Evolutionary conservation across 2,329 filamentous ascomycete genomes (phyloP).

Genomic region (Malbranchea zuffiana): DNA sequence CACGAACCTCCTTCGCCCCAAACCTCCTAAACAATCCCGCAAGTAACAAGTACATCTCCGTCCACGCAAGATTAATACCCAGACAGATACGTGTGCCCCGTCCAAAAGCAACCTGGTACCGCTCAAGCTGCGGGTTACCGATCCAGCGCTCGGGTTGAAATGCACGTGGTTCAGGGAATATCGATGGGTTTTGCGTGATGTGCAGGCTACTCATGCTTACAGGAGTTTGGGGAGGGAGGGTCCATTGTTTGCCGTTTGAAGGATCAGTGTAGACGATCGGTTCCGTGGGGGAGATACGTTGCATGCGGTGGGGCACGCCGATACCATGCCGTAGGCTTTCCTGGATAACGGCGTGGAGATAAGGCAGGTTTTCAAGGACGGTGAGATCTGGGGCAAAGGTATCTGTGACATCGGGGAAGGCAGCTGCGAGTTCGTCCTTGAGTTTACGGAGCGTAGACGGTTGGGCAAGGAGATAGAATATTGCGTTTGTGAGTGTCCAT

Average conservation of each 20-base stretch:
- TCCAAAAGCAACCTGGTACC: slow-evolving; percentile 21
- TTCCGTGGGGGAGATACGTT: slow-evolving; percentile 17
- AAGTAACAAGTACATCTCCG: neutral
- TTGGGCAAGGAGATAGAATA: slow-evolving; percentile 13
- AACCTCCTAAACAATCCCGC: neutral
- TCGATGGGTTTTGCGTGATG: slow-evolving; percentile 14
- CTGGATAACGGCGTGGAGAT: slow-evolving; percentile 18
- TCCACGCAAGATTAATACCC: slow-evolving; percentile 11
- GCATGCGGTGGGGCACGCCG: slow-evolving; percentile 16
- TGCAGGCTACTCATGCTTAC: slow-evolving; percentile 18
- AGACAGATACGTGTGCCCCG: slow-evolving; percentile 23
- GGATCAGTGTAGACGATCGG: slow-evolving; percentile 7
- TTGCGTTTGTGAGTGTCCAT: slow-evolving; percentile 8
- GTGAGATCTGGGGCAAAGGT: too few species aligned
- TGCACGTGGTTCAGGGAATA: slow-evolving; percentile 20
- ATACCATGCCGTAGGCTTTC: slow-evolving; percentile 21
- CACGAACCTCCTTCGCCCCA: too few species aligned
- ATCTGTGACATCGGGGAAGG: slow-evolving; percentile 20
- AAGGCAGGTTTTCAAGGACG: slow-evolving; percentile 4
- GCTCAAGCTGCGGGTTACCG: slow-evolving; percentile 13
- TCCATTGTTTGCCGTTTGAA: neutral
- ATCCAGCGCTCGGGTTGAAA: slow-evolving; percentile 27
- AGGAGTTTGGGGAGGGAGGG: slow-evolving; percentile 14
- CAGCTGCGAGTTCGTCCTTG: slow-evolving; percentile 16
- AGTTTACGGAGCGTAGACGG: too few species aligned